These are phyloP conservation scores for Penicillium hesseltinei DNA, from an alignment of 2,329 filamentous ascomycete species.

Conservation along the genomic window DNA sequence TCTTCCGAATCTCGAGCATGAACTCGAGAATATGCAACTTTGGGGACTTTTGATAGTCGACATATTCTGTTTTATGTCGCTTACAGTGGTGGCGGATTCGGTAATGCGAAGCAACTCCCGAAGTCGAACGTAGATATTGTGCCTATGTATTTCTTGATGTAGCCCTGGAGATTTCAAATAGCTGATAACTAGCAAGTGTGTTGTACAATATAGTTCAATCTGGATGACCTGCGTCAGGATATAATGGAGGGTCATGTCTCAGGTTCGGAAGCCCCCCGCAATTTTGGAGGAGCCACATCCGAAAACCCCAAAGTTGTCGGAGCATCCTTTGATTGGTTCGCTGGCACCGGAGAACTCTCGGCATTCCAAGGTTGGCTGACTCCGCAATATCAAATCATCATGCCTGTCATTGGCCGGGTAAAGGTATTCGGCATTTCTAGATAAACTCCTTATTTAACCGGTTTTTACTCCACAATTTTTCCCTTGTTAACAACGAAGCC, in stretches of 20 bases:
- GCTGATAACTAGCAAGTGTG: neutral
- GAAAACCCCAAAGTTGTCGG: constrained; percentile 15
- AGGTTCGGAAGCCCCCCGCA: neutral
- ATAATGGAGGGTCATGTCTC: neutral
- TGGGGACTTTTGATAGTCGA: neutral
- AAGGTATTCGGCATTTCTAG: neutral
- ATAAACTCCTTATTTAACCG: neutral
- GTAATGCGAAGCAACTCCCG: too few species aligned
- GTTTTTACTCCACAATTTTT: constrained; percentile 53
- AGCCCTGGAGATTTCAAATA: neutral
- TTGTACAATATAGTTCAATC: neutral
- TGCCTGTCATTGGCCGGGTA: constrained; percentile 10
- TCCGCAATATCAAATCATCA: constrained; percentile 15
- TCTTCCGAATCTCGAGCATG: neutral
- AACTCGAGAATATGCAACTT: neutral
- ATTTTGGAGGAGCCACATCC: neutral
- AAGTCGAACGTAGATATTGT: neutral
- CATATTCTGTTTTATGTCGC: neutral
- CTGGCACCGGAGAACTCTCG: neutral
- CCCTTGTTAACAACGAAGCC: constrained; percentile 95
- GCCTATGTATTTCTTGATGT: neutral
- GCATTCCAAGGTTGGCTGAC: neutral
- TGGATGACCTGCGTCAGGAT: neutral
- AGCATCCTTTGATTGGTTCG: constrained; percentile 9
- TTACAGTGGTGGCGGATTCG: neutral